Base-by-base conservation (phyloP, 352 stramenopile genomes). In the Pythium chondricola region DNA sequence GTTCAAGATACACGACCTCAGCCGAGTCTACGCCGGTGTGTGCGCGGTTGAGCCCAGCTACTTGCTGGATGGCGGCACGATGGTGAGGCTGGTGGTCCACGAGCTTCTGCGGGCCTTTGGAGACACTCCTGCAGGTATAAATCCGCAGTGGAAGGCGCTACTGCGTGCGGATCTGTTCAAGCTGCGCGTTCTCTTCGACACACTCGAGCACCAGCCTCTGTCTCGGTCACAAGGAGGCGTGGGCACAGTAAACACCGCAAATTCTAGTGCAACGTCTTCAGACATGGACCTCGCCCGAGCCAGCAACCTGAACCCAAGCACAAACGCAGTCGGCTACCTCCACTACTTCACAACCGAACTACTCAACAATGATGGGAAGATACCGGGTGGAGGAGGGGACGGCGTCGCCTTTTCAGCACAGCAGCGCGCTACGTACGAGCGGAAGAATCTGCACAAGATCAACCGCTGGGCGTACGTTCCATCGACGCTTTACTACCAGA, bases 1-100 rank as follows among this genome's bases (percentile, higher is more conserved):
- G 13, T 81, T 80, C 20, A 53, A 63, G 47, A 44, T 88, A 0
- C 73, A 85, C n/a, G 62, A 80, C 26, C 35, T 85, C 10, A 54
- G 61, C 0, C 47, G 56, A 17, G 67, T 85, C 1, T 83, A 82
- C 24, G 56, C 77, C 30, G 69, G 69, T 13, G 51, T 88, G 3
- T 74, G 60, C 8, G 54, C 57, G 10, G 74, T 82, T 0, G 44
- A 56, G 8, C 51, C 63, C 0, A 65, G 48, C 3, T 60, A 66
- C 13, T 25, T 85, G 11, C 38, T 67, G 1, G 71, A 85, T 17
- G 42, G 41, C 2, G 69, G 79, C 16, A 82, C 61, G 2, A 44
- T 85, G 8, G 8, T 73, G 21, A 43, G 71, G 1, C 42, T 88
- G 4, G 84, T 69, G 71, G 63, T 57, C 1, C 74, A 88, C 49